phyloP scores from a whole-genome alignment of 73 alveolate species.

The Paramecium biaurelia region DNA sequence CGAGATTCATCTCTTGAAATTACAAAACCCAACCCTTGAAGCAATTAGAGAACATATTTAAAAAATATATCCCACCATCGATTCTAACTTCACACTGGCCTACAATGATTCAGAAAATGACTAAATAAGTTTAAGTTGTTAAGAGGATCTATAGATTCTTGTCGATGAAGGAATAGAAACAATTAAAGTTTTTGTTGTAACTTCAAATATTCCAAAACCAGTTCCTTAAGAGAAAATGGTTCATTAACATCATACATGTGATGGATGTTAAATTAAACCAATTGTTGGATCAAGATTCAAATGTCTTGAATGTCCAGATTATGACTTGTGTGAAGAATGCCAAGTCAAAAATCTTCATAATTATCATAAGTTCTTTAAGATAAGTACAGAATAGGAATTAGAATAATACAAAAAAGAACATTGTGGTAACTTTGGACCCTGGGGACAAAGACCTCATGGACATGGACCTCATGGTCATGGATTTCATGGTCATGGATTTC shows the following conservation, averaged over 20 bases:
- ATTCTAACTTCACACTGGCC: not conserved
- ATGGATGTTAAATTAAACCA: constrained; percentile 84
- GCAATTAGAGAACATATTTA: not conserved
- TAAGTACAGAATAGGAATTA: not conserved
- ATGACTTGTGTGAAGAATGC: constrained; percentile 89
- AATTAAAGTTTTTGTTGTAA: not conserved
- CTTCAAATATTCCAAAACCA: not conserved
- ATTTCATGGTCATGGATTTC: not conserved
- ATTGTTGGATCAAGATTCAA: constrained; percentile 86
- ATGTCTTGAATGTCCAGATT: constrained; percentile 83
- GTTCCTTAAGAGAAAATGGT: not conserved
- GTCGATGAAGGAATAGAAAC: not conserved
- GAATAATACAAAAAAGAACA: not conserved
- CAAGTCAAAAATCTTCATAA: constrained; percentile 61
- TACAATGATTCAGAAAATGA: not conserved
- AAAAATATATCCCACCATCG: not conserved
- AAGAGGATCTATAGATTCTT: not conserved
- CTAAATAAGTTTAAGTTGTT: not conserved
- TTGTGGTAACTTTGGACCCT: not conserved
- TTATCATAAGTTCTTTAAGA: not conserved
- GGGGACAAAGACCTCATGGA: not conserved
- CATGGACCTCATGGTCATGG: not conserved
- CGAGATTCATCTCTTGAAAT: not conserved
- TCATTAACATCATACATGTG: constrained; percentile 73
- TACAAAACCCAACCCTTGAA: not conserved